Percentiles rank a stretch among this genome's conserved stretches.
These are phyloP conservation scores for Fusarium papillatum DNA, from an alignment of 2,329 filamentous ascomycete species.

Conservation along the genomic window DNA sequence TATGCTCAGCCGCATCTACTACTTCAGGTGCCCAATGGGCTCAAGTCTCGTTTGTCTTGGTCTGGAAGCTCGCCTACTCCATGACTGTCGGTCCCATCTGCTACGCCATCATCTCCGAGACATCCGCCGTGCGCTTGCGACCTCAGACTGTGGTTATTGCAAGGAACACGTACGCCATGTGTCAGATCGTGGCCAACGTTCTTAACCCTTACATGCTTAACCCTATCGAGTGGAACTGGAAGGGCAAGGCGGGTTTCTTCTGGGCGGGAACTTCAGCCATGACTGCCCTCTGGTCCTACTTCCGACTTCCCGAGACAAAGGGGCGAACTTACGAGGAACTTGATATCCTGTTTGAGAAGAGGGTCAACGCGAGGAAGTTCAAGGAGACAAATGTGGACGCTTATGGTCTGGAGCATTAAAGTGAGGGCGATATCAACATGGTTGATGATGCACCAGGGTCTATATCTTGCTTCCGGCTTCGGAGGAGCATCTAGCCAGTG, in stretches of 20 bases:
- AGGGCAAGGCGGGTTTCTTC: constrained; percentile 52
- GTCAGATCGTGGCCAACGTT: constrained; percentile 46
- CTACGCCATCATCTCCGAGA: constrained; percentile 58
- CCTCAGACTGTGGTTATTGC: constrained; percentile 58
- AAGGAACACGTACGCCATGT: constrained; percentile 46
- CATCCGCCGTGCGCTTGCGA: constrained; percentile 55
- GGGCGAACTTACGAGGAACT: constrained; percentile 50
- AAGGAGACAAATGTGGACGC: constrained; percentile 10
- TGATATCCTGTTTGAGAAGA: constrained; percentile 50
- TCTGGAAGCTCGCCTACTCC: constrained; percentile 60
- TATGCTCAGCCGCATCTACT: constrained; percentile 44
- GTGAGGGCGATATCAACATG: background rate
- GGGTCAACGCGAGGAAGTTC: constrained; percentile 52
- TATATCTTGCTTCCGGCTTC: background rate
- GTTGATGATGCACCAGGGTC: background rate
- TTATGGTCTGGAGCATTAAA: background rate
- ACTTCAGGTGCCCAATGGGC: constrained; percentile 45
- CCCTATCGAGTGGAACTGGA: constrained; percentile 49
- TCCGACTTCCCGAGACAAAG: constrained; percentile 51
- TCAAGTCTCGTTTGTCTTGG: constrained; percentile 55
- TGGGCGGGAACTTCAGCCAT: constrained; percentile 45
- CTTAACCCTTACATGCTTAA: constrained; percentile 51
- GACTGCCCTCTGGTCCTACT: constrained; percentile 49
- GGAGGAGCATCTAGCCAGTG: background rate
- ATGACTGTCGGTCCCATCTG: constrained; percentile 58